A percentile compares a stretch with the other conserved stretches of the same genome.
Evolutionary conservation across 768 basidiomycete genomes (phyloP).

Genomic region (Boletales sp.): DNA sequence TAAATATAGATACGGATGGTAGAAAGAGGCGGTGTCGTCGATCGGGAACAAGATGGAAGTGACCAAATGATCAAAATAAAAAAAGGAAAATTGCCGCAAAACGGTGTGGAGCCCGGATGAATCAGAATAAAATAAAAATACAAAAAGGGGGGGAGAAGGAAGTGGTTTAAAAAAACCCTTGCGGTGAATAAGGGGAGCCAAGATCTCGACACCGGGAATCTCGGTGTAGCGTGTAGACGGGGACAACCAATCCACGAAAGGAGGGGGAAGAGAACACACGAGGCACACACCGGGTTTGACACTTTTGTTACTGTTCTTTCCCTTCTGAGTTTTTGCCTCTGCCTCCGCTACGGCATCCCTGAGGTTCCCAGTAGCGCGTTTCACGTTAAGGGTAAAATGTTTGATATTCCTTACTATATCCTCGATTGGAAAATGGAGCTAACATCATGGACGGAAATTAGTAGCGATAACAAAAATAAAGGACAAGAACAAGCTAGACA

Average conservation of each 20-base stretch:
- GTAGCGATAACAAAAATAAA: not conserved
- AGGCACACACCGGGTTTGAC: conserved; percentile 42
- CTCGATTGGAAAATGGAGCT: conserved; percentile 73
- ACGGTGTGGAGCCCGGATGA: not conserved
- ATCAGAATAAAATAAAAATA: too few relatives aligned
- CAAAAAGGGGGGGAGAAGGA: not conserved
- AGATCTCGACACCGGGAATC: not conserved
- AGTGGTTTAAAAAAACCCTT: not conserved
- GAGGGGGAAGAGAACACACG: not conserved
- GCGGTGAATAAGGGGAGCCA: not conserved
- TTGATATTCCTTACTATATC: conserved; percentile 79
- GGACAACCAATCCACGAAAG: not conserved
- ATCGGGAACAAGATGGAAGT: conserved; percentile 12
- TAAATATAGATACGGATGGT: conserved; percentile 1
- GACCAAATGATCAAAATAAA: not conserved
- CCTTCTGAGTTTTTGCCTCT: conserved; percentile 40
- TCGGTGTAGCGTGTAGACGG: not conserved
- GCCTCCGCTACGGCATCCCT: conserved; percentile 41
- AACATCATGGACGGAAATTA: conserved; percentile 5
- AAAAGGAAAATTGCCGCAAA: conserved; percentile 4
- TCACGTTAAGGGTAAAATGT: conserved; percentile 72
- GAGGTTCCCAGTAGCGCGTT: conserved; percentile 67
- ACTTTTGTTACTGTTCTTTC: conserved; percentile 33
- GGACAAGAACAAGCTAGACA: not conserved
- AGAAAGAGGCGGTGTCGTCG: conserved; percentile 7